Percentiles rank a stretch among this genome's conserved stretches.
phyloP scores from a whole-genome alignment of 192 early-diverging fungal genomes.

The Linnemannia schmuckeri region DNA sequence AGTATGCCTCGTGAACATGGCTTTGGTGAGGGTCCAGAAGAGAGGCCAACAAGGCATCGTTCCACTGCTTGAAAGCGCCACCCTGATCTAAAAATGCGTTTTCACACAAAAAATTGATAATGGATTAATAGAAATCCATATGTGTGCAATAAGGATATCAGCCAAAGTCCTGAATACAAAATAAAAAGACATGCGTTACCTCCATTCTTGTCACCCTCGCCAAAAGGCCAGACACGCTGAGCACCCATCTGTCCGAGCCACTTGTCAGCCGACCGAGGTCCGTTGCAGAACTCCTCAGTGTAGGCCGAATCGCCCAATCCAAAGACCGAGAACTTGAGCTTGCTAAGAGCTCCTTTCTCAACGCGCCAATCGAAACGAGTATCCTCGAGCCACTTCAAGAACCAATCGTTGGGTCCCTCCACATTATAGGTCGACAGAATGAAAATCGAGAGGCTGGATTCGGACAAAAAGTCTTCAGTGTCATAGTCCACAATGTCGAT shows the following conservation, averaged over 20 bases:
- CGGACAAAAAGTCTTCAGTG: constrained; percentile 69
- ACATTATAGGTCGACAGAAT: constrained; percentile 76
- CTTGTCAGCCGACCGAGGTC: constrained; percentile 68
- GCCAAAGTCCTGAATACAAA: constrained; percentile 36
- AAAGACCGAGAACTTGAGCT: constrained; percentile 75
- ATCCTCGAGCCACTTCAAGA: constrained; percentile 74
- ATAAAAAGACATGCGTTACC: constrained; percentile 22
- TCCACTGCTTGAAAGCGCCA: constrained; percentile 53
- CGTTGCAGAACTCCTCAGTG: constrained; percentile 69
- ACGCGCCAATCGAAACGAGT: constrained; percentile 73
- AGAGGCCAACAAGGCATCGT: constrained; percentile 43
- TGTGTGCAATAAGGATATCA: constrained; percentile 1
- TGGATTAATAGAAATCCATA: background rate
- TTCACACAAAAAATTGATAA: background rate
- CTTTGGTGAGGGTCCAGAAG: constrained; percentile 57
- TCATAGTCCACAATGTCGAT: constrained; percentile 76
- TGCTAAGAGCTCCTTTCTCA: constrained; percentile 61
- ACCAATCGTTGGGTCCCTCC: constrained; percentile 79
- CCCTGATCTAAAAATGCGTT: constrained; percentile 37
- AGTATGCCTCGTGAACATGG: constrained; percentile 63
- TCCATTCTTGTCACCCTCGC: constrained; percentile 73
- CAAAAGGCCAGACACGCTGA: constrained; percentile 69
- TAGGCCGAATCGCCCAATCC: constrained; percentile 81
- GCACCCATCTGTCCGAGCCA: constrained; percentile 74
- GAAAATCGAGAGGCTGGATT: constrained; percentile 70